Conservation (phyloP, 2,329 filamentous ascomycete genomes). For the Alternaria brassicicola region DNA sequence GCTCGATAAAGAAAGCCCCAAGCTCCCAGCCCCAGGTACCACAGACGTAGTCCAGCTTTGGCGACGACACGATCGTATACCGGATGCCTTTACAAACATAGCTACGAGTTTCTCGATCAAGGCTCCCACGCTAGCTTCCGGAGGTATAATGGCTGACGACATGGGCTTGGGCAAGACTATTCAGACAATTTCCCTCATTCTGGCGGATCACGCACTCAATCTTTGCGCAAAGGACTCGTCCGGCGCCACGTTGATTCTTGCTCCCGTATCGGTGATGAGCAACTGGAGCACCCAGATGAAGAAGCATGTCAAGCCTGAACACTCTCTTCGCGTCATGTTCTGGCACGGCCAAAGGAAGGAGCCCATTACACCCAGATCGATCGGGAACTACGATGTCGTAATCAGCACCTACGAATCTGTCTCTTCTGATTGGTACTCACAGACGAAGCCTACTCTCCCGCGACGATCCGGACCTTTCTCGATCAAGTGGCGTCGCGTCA, state of each 20-base stretch:
- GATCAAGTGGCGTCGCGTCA: conserved; percentile 74
- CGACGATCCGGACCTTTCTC: conserved; percentile 59
- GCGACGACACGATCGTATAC: conserved; percentile 59
- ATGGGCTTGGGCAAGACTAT: conserved; percentile 94
- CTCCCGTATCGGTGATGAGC: conserved; percentile 85
- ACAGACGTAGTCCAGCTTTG: conserved; percentile 76
- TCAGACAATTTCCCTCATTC: conserved; percentile 80
- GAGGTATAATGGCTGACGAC: conserved; percentile 87
- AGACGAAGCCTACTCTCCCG: conserved; percentile 46
- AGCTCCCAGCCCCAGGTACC: conserved; percentile 64
- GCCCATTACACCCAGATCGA: conserved; percentile 57
- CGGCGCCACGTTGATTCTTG: conserved; percentile 76
- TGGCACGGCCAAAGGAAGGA: conserved; percentile 72
- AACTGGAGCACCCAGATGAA: conserved; percentile 86
- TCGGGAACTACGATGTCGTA: conserved; percentile 74
- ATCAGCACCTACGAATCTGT: conserved; percentile 86
- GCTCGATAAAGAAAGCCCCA: conserved; percentile 73
- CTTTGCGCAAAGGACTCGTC: conserved; percentile 25
- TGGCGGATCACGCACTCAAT: conserved; percentile 57
- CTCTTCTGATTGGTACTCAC: conserved; percentile 65
- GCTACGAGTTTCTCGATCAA: conserved; percentile 71
- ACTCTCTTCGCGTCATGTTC: conserved; percentile 69
- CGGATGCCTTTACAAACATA: conserved; percentile 65
- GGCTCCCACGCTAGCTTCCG: conserved; percentile 71
- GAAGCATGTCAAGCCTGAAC: conserved; percentile 70